Evolutionary conservation across 805 yeast species (phyloP), one percentile per base, ranked within the genome.

Genomic region (Starmerella cellae): DNA sequence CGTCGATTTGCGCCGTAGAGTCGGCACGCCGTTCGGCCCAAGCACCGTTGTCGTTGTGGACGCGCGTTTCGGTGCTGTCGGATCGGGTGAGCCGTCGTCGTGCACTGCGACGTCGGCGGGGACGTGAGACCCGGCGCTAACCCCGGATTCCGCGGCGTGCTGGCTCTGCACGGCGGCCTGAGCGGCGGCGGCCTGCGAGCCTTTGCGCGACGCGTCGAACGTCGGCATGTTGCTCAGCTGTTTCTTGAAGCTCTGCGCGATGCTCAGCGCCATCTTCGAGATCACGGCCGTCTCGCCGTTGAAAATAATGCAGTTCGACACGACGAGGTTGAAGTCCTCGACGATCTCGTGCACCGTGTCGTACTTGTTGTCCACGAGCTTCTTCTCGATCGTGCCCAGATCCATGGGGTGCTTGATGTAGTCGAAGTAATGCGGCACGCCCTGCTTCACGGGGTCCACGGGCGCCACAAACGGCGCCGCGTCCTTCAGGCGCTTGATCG

Each of bases 191-290:
- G 61, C 60, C 30, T 59, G 60, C 16, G 48, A 52, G 2, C 55
- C 55, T 39, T 54, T 46, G 17, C 52, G 52, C 27, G 56, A 56
- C 13, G 58, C 51, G 38, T 54, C 58, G 49, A 61, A 66, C 3
- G 85, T 75, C 2, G 98, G 98, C 76, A 87, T 77, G 61, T 85
- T 83, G 48, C 82, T 70, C 77, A 85, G 75, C 60, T 88, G 95
- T 55, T 87, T 87, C 57, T 83, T 94, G 58, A 91, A 91, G 52
- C 88, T 79, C 2, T 94, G 91, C 61, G 84, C 91, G 38, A 91
- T 73, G 60, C 80, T 82, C 55, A 79, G 73, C 19, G 83, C 97
- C 96, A 91, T 88, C 58, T 79, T 82, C 2, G 96, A 74, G 50
- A 91, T 87, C 17, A 75, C 74, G 2, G 95, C 71, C 31, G 75